Evolutionary conservation across 139 green algal species (phyloP).

Genomic region (Micromonas pusilla): DNA sequence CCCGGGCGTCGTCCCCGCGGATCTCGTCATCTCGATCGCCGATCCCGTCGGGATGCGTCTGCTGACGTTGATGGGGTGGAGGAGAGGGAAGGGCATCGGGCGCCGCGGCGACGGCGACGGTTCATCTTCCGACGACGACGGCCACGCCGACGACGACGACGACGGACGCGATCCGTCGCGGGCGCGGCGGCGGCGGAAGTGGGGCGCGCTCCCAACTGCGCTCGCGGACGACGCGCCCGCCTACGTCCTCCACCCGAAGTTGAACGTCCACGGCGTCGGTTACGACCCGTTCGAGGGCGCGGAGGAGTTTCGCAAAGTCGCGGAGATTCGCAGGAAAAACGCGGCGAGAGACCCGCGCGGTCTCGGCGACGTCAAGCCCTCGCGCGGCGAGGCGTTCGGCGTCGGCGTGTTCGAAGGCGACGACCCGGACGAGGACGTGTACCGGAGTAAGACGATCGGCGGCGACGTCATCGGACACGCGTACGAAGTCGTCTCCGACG

Average conservation of each 20-base stretch:
- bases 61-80: not conserved
- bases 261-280: slow-evolving; percentile 74
- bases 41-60: not conserved
- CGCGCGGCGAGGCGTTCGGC: slow-evolving; percentile 71
- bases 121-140: slow-evolving; percentile 18
- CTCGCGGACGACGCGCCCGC: slow-evolving; percentile 55
- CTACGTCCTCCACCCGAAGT: slow-evolving; percentile 71
- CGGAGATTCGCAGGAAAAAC: slow-evolving; percentile 13
- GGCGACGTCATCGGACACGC: slow-evolving; percentile 22
- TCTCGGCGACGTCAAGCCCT: slow-evolving; percentile 19
- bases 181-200: not conserved
- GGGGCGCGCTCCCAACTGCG: slow-evolving; percentile 45
- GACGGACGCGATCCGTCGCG: not conserved
- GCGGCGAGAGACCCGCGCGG: slow-evolving; percentile 3
- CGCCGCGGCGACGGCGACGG: not conserved
- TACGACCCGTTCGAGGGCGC: slow-evolving; percentile 84
- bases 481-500: slow-evolving; percentile 18
- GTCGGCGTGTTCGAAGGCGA: slow-evolving; percentile 68
- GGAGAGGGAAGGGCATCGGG: not conserved
- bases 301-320: slow-evolving; percentile 69
- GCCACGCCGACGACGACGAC: not conserved
- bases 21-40: not conserved
- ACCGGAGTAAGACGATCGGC: slow-evolving; percentile 24
- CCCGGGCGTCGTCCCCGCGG: not conserved
- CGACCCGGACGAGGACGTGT: slow-evolving; percentile 50